Conservation (phyloP, 2,329 filamentous ascomycete genomes). For the Thelonectria blattea region DNA sequence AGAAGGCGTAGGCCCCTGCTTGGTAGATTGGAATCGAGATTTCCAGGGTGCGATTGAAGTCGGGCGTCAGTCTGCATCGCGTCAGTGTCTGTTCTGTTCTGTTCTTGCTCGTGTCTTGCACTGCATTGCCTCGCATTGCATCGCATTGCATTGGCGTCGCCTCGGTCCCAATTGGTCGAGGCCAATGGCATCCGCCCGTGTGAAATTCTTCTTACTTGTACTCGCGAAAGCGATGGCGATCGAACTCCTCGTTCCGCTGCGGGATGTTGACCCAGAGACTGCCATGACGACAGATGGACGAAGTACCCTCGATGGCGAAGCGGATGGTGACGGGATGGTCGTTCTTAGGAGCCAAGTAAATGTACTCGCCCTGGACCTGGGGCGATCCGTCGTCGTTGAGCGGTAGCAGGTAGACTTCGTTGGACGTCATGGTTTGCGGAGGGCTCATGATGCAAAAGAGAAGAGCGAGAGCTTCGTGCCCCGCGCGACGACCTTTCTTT, state of each 20-base stretch:
- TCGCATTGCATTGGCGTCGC: neutral
- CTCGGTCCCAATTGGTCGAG: slow-evolving; percentile 10
- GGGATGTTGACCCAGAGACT: slow-evolving; percentile 98
- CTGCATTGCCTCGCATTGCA: neutral
- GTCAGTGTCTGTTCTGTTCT: slow-evolving; percentile 24
- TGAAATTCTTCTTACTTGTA: slow-evolving; percentile 72
- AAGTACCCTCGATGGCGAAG: slow-evolving; percentile 92
- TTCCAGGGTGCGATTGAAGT: slow-evolving; percentile 91
- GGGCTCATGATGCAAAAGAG: slow-evolving; percentile 58
- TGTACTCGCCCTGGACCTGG: slow-evolving; percentile 85
- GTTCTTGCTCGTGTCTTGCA: neutral
- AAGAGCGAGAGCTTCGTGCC: slow-evolving; percentile 39
- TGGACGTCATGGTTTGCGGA: slow-evolving; percentile 64
- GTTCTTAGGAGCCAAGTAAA: slow-evolving; percentile 82
- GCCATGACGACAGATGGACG: slow-evolving; percentile 92
- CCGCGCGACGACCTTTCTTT: slow-evolving; percentile 33
- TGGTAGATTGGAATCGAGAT: slow-evolving; percentile 85
- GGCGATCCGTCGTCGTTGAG: slow-evolving; percentile 94
- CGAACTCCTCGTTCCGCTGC: slow-evolving; percentile 74
- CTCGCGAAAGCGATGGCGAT: slow-evolving; percentile 80
- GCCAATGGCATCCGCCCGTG: neutral
- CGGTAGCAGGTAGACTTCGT: slow-evolving; percentile 83
- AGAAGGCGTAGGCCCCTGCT: slow-evolving; percentile 91
- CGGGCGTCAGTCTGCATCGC: slow-evolving; percentile 74
- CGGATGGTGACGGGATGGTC: slow-evolving; percentile 79